These are phyloP conservation scores for Pneumocystis canis DNA, from an alignment of 1,139 yeast genomes.

Conservation along the genomic window DNA sequence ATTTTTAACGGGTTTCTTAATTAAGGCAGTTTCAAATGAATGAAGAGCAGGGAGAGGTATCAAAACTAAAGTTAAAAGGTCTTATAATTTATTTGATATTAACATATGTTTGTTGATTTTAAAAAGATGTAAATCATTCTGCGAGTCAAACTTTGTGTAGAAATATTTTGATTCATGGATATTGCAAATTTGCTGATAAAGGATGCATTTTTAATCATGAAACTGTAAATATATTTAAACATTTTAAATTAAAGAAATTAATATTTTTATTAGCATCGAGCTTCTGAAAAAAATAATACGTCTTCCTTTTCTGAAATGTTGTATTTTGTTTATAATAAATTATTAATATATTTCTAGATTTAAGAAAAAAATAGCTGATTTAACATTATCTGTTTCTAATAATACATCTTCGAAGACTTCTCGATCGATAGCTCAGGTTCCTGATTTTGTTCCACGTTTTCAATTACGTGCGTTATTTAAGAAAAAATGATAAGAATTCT, in stretches of 20 bases:
- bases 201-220: slow-evolving; percentile 78
- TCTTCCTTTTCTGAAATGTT: slow-evolving; percentile 1
- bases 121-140: neutral
- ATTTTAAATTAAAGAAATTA: neutral
- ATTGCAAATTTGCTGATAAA: slow-evolving; percentile 74
- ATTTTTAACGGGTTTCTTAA: neutral
- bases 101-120: neutral
- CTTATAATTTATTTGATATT: neutral
- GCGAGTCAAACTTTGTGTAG: slow-evolving; percentile 40
- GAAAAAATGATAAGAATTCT: neutral
- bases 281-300: neutral
- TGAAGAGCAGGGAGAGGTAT: neutral
- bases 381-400: neutral
- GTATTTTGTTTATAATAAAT: slow-evolving; percentile 32
- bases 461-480: neutral
- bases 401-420: neutral
- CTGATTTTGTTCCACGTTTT: neutral
- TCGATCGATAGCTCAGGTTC: neutral
- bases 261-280: neutral
- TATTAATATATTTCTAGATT: slow-evolving; percentile 39
- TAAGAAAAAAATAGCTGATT: slow-evolving; percentile 1
- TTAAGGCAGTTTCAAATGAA: neutral
- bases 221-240: slow-evolving; percentile 10
- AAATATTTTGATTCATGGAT: slow-evolving; percentile 74
- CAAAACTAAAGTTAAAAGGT: neutral